Conservation (phyloP, 2,329 filamentous ascomycete species). For the Epichloe aotearoae region DNA sequence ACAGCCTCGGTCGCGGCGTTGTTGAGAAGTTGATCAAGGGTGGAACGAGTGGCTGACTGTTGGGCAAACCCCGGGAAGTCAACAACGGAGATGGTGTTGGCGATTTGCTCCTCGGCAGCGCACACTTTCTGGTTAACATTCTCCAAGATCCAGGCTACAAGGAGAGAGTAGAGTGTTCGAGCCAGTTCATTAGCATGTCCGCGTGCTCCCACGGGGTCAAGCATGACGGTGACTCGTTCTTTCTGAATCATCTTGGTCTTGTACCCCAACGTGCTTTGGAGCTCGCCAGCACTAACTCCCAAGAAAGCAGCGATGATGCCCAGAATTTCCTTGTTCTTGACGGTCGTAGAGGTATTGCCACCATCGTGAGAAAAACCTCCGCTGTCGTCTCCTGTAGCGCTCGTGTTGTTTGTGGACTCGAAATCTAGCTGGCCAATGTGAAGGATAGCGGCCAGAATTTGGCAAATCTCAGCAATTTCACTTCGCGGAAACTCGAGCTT, state of each 20-base stretch:
- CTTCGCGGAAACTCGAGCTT: slow-evolving; percentile 88
- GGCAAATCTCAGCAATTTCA: slow-evolving; percentile 94
- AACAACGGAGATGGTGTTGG: slow-evolving; percentile 87
- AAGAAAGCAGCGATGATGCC: slow-evolving; percentile 86
- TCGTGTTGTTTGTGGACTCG: slow-evolving; percentile 66
- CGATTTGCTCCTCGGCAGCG: slow-evolving; percentile 73
- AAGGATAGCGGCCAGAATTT: slow-evolving; percentile 85
- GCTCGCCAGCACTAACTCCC: slow-evolving; percentile 64
- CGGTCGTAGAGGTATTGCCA: slow-evolving; percentile 68
- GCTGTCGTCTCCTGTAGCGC: slow-evolving; percentile 72
- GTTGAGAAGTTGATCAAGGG: slow-evolving; percentile 83
- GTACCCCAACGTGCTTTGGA: slow-evolving; percentile 84
- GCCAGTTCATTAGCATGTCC: slow-evolving; percentile 90
- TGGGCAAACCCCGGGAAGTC: slow-evolving; percentile 95
- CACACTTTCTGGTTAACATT: slow-evolving; percentile 82
- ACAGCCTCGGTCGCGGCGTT: slow-evolving; percentile 87
- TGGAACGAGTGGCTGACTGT: slow-evolving; percentile 67
- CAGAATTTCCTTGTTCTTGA: slow-evolving; percentile 87
- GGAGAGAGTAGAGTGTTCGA: slow-evolving; percentile 79
- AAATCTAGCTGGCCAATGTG: slow-evolving; percentile 97
- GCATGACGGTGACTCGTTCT: slow-evolving; percentile 96
- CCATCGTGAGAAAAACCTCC: slow-evolving; percentile 95
- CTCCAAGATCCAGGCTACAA: slow-evolving; percentile 91
- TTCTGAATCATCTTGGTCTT: slow-evolving; percentile 94
- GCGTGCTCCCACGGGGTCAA: slow-evolving; percentile 81